Base-by-base conservation (phyloP, 306 rosid species). In the Rubus parviflorus region DNA sequence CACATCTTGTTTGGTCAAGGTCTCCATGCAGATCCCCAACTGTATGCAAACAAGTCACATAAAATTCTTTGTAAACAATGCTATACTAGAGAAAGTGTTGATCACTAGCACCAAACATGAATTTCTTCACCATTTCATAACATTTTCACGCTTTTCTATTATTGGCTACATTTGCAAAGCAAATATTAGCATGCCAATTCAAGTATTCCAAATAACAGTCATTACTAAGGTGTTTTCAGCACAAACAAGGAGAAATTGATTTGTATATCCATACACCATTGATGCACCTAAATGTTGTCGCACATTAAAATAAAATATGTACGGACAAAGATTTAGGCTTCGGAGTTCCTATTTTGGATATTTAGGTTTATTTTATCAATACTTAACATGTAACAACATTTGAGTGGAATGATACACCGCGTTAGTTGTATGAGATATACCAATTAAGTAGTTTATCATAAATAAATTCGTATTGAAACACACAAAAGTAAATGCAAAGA, bases 21-120 rank as follows among this genome's bases (percentile, higher is more conserved):
- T 95, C 99, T 63, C 99, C 97, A 88, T 95, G 99, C 77, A 95
- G 84, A 87, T 95, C 97, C 70, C 99, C 97, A 85, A 95, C 97
- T 95, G 54, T 66, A 49, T 14, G 81, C 37, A 79, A 5, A 46
- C 70, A 79, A 79, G 52, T 40, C 73, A 73, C 71, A 60, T 3
- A 51, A 13, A 1, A 56, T 20, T 51, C 45, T 68, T 43, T 42
- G 17, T n/a, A 47, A 45, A 43, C 5, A 8, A 47, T n/a, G 73
- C 22, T 53, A 37, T 63, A 63, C 43, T 16, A 35, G 10, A 62
- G 43, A 37, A 0, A 37, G 0, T 37, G 46, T n/a, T 40, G 71
- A 41, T 66, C 71, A 66, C 8, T 3, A 40, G 5, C 13, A 65
- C 70, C 17, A 66, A 19, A 19, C 66, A 25, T 22, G 40, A 3